A percentile compares a stretch with the other conserved stretches of the same genome.
phyloP scores from a whole-genome alignment of 1,284 basidiomycete genomes.

The Moniliophthora roreri region DNA sequence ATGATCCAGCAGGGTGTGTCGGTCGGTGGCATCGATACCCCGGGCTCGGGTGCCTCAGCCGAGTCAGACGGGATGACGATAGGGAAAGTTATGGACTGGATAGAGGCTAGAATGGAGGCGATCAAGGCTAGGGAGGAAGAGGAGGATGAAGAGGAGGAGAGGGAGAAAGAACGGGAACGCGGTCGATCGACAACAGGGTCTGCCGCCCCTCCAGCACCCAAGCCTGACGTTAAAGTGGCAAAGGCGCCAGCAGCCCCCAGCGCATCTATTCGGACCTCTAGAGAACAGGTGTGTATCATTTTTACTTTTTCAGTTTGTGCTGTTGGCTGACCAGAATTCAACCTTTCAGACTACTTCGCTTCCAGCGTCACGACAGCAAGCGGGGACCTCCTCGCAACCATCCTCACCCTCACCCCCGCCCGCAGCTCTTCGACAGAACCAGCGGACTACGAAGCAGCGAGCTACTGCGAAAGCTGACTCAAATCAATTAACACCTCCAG shows the following conservation, averaged over 20 bases:
- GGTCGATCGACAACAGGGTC: conserved; percentile 13
- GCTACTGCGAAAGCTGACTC: conserved; percentile 13
- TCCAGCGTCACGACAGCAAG: conserved; percentile 26
- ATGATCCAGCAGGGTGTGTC: conserved; percentile 83
- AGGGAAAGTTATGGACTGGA: conserved; percentile 77
- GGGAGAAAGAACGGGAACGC: conserved; percentile 48
- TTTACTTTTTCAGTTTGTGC: conserved; percentile 11
- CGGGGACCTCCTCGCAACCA: conserved; percentile 27
- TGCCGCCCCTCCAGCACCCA: conserved; percentile 19
- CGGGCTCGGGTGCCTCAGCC: conserved; percentile 33
- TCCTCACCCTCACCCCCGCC: conserved; percentile 37
- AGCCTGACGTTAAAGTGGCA: conserved; percentile 1
- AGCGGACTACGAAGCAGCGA: conserved; percentile 29
- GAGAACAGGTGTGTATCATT: conserved; percentile 28
- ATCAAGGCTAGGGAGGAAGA: conserved; percentile 70
- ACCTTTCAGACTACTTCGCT: conserved; percentile 6
- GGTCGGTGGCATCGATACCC: conserved; percentile 40
- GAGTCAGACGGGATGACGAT: conserved; percentile 60
- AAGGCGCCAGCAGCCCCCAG: background rate
- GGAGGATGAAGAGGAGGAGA: conserved; percentile 76
- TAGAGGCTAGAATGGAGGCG: conserved; percentile 69
- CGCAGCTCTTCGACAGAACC: conserved; percentile 25
- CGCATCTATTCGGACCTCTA: conserved; percentile 21
- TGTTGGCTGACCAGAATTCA: conserved; percentile 5
- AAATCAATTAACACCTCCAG: conserved; percentile 5